Percentiles rank a stretch among this genome's conserved stretches.
Conservation (phyloP, 2,329 filamentous ascomycete species). For the Fusarium avenaceum region DNA sequence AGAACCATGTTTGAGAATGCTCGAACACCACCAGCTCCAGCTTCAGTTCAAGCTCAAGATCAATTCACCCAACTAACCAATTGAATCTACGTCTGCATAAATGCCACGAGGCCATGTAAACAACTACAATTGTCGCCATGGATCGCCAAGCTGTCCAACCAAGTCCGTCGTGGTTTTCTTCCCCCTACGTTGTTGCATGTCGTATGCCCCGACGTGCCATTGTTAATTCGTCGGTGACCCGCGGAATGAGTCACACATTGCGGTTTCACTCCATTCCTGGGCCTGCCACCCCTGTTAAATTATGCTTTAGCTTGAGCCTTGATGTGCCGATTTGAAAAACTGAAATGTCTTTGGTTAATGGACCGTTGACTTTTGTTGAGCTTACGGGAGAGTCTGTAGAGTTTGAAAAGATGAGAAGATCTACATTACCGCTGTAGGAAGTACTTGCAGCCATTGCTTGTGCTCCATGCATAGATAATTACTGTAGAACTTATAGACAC, state of each 20-base stretch:
- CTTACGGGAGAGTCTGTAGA: constrained; percentile 18
- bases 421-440: not conserved
- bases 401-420: not conserved
- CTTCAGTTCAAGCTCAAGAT: constrained; percentile 19
- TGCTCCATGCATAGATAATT: constrained; percentile 15
- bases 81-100: constrained; percentile 15
- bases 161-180: constrained; percentile 4
- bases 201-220: constrained; percentile 36
- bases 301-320: constrained; percentile 39
- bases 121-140: constrained; percentile 15
- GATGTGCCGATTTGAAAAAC: constrained; percentile 32
- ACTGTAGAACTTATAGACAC: not conserved
- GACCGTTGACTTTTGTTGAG: constrained; percentile 36
- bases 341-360: constrained; percentile 35
- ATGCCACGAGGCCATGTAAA: constrained; percentile 34
- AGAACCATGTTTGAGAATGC: constrained; percentile 6
- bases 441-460: not conserved
- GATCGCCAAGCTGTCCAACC: constrained; percentile 32
- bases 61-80: constrained; percentile 28
- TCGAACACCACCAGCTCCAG: constrained; percentile 1
- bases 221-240: constrained; percentile 43
- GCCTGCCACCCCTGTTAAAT: constrained; percentile 43
- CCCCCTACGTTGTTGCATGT: constrained; percentile 38
- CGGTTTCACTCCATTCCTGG: constrained; percentile 49
- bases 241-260: constrained; percentile 49